Evolutionary conservation across 805 yeast genomes (phyloP).

Genomic region (Suhomyces sp.): DNA sequence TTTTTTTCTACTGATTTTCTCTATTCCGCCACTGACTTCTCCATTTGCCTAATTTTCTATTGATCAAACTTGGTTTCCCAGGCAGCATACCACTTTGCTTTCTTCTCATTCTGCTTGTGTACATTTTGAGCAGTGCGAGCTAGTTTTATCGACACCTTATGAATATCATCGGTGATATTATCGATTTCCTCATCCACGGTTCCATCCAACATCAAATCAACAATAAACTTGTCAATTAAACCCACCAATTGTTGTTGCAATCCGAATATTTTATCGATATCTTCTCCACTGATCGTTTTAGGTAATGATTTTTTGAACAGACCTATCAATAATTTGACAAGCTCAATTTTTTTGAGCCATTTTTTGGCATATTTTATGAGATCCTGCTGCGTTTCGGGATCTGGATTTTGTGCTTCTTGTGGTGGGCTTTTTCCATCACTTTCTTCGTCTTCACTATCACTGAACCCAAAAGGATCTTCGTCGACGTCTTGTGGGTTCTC

Average conservation of each 20-base stretch:
- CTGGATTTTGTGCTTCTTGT: conserved; percentile 18
- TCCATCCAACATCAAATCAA: conserved; percentile 50
- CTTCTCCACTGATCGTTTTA: conserved; percentile 35
- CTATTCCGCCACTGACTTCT: not conserved
- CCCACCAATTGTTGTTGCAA: conserved; percentile 44
- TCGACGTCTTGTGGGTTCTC: conserved; percentile 52
- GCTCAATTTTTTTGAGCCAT: conserved; percentile 54
- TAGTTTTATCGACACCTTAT: conserved; percentile 25
- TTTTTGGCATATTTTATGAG: conserved; percentile 39
- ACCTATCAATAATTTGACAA: conserved; percentile 56
- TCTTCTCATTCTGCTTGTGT: conserved; percentile 50
- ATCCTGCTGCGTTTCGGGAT: conserved; percentile 17
- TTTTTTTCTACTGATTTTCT: not conserved
- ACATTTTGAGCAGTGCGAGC: conserved; percentile 42
- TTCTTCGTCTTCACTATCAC: conserved; percentile 18
- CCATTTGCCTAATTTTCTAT: not conserved
- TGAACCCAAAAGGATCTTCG: conserved; percentile 53
- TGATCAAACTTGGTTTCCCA: conserved; percentile 47
- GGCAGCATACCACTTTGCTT: conserved; percentile 55
- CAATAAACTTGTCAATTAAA: conserved; percentile 56
- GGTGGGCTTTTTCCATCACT: conserved; percentile 6
- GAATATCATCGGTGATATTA: conserved; percentile 21
- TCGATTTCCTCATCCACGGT: conserved; percentile 37
- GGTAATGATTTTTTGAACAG: conserved; percentile 62
- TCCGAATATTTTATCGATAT: conserved; percentile 46